Conservation (phyloP, 164 flowering plant species). For the Warburgia ugandensis region DNA sequence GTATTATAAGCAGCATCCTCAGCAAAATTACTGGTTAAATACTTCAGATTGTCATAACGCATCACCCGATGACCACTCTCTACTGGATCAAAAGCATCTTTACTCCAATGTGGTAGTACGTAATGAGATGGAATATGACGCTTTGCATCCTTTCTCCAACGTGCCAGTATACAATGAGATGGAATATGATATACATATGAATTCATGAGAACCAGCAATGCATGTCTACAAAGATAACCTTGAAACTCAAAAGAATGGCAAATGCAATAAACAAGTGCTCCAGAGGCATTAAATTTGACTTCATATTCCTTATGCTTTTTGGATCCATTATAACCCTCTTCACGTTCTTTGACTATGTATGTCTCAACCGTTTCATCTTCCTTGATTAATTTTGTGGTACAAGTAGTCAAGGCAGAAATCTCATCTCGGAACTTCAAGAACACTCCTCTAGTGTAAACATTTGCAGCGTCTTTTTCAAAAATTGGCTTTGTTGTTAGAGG, state of each 20-base stretch:
- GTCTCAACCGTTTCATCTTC: conserved; percentile 3
- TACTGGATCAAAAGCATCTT: neutral
- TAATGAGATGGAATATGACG: too few species aligned
- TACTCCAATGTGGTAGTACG: too few species aligned
- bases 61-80: neutral
- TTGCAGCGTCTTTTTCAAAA: conserved; percentile 40
- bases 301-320: neutral
- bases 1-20: neutral
- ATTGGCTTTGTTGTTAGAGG: conserved; percentile 30
- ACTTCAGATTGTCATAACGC: neutral
- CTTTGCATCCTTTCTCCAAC: neutral
- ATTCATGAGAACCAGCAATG: neutral
- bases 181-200: neutral
- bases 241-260: neutral
- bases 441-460: conserved; percentile 34
- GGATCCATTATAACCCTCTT: neutral
- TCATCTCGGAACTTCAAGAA: conserved; percentile 41
- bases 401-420: conserved; percentile 32
- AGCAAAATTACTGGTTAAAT: neutral
- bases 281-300: neutral
- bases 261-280: neutral
- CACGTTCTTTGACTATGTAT: neutral
- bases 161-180: neutral
- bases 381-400: neutral
- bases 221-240: neutral